These are phyloP conservation scores for Lactarius hatsudake DNA, from an alignment of 768 basidiomycete genomes.

Conservation along the genomic window DNA sequence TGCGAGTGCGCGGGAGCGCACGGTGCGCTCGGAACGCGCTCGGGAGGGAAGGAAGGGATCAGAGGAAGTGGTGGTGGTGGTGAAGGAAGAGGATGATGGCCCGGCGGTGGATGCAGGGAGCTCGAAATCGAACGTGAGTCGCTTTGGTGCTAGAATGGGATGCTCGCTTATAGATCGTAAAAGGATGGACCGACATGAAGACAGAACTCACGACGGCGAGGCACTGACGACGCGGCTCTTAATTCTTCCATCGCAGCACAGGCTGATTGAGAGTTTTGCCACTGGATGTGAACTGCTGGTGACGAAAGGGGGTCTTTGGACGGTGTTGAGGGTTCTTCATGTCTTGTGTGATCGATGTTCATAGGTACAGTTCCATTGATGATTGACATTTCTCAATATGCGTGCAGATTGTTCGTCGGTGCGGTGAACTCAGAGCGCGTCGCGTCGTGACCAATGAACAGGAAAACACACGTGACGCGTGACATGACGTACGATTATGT, in stretches of 20 bases:
- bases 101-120: slow-evolving; percentile 8
- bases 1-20: slow-evolving; percentile 1
- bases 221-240: slow-evolving; percentile 15
- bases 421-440: not conserved
- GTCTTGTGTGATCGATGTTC: not conserved
- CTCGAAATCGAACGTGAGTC: slow-evolving; percentile 20
- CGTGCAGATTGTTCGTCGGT: not conserved
- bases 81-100: not conserved
- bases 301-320: slow-evolving; percentile 13
- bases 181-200: too few relatives aligned
- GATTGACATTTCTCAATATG: slow-evolving; percentile 1
- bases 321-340: slow-evolving; percentile 17
- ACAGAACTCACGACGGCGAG: slow-evolving; percentile 15
- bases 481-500: too few relatives aligned
- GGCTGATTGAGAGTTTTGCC: slow-evolving; percentile 25
- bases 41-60: slow-evolving; percentile 9
- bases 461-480: not conserved
- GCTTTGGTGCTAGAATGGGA: slow-evolving; percentile 11
- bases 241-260: slow-evolving; percentile 21
- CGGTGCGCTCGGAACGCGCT: not conserved
- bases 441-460: not conserved
- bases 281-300: slow-evolving; percentile 17
- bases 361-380: slow-evolving; percentile 21
- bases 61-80: not conserved
- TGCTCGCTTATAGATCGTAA: not conserved